These are phyloP conservation scores for Diaporthe citriasiana DNA, from an alignment of 2,329 filamentous ascomycete genomes.

Conservation along the genomic window DNA sequence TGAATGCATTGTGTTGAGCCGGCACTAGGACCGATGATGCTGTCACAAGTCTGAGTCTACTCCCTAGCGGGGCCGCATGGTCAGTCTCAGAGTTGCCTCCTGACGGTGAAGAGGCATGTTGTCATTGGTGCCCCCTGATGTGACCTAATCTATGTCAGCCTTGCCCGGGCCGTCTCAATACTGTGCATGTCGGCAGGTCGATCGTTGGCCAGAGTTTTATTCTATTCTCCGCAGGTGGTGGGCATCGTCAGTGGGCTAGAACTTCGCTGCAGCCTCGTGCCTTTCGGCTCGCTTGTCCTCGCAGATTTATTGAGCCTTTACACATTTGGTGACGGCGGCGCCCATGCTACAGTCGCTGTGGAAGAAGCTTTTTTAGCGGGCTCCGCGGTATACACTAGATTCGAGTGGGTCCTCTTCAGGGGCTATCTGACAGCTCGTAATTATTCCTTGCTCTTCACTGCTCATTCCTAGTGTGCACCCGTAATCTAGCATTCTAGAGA, in stretches of 20 bases:
- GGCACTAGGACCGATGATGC: constrained; percentile 5
- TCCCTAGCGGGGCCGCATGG: constrained; percentile 1
- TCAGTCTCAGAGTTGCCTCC: constrained; percentile 18
- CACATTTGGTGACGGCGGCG: no score
- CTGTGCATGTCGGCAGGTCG: background rate
- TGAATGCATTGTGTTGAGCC: background rate
- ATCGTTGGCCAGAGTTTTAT: background rate
- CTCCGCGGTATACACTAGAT: background rate
- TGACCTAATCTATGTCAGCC: constrained; percentile 24
- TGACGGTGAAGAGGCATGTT: background rate
- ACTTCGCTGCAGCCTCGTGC: background rate
- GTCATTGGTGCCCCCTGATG: background rate
- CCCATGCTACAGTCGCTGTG: background rate
- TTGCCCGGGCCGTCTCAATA: background rate
- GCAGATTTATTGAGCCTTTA: background rate
- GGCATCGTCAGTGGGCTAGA: background rate
- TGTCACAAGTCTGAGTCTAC: background rate
- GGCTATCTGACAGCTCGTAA: background rate
- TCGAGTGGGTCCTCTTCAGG: background rate
- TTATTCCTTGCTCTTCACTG: background rate
- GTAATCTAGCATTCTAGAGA: background rate
- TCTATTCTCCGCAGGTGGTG: background rate
- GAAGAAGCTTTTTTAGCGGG: background rate
- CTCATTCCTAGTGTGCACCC: background rate
- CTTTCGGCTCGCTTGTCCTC: background rate